A percentile compares a stretch with the other conserved stretches of the same genome.
Evolutionary conservation across 2,329 filamentous ascomycete genomes (phyloP).

Genomic region (Hirsutella thompsonii): DNA sequence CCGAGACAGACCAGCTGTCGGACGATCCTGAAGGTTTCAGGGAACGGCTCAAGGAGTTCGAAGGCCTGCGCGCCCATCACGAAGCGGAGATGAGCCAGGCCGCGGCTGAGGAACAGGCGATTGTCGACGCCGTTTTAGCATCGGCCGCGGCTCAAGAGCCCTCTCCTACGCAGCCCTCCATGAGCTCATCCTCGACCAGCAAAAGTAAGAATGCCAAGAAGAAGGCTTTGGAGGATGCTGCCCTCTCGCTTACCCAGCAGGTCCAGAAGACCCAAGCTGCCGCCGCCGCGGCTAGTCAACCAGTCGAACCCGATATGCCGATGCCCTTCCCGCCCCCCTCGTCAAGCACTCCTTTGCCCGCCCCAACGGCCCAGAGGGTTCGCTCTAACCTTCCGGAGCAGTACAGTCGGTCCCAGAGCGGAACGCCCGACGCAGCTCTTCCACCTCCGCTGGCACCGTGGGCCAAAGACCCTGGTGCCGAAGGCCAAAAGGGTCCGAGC

Average conservation of each 20-base stretch:
- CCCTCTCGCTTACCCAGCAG: conserved; percentile 66
- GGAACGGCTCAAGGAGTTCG: conserved; percentile 73
- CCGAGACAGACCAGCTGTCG: conserved; percentile 34
- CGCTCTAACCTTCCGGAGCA: conserved; percentile 73
- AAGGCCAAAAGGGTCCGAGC: conserved; percentile 70
- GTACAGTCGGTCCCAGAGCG: conserved; percentile 58
- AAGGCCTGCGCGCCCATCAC: conserved; percentile 61
- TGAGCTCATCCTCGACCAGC: conserved; percentile 1
- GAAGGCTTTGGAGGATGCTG: conserved; percentile 18
- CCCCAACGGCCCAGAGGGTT: conserved; percentile 76
- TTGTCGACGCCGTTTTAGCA: not conserved
- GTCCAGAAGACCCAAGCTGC: conserved; percentile 60
- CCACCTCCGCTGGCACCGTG: conserved; percentile 78
- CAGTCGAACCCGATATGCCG: conserved; percentile 50
- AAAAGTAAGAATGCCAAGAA: conserved; percentile 9
- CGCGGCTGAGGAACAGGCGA: not conserved
- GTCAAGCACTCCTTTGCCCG: conserved; percentile 71
- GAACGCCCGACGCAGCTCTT: conserved; percentile 52
- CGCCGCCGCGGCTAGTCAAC: conserved; percentile 30
- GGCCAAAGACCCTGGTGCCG: conserved; percentile 71
- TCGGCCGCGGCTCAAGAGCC: not conserved
- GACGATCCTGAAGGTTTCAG: conserved; percentile 46
- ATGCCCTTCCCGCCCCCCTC: conserved; percentile 62
- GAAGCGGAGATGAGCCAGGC: conserved; percentile 38
- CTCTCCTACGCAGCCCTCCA: conserved; percentile 3